These are phyloP conservation scores for Penicillium daleae DNA, from an alignment of 495 filamentous ascomycete genomes.

Conservation along the genomic window DNA sequence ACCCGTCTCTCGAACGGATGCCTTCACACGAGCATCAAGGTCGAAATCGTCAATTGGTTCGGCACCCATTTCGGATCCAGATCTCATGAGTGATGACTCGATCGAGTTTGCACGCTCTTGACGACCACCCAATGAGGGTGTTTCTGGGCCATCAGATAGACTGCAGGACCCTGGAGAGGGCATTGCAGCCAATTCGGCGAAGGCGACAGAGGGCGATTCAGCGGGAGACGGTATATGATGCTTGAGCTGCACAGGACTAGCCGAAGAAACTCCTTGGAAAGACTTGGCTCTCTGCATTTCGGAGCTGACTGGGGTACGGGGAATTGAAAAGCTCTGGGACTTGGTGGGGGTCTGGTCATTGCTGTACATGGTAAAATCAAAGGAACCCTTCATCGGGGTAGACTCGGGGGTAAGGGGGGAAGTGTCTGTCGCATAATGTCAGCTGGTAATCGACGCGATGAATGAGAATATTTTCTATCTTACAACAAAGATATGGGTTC, in stretches of 20 bases:
- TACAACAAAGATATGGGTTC: conserved; percentile 55
- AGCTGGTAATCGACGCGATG: background rate
- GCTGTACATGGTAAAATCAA: conserved; percentile 44
- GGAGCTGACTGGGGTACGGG: conserved; percentile 39
- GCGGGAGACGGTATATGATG: conserved; percentile 55
- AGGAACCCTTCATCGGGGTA: conserved; percentile 50
- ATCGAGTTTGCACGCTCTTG: conserved; percentile 15
- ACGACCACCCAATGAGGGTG: conserved; percentile 28
- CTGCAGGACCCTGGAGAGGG: conserved; percentile 37
- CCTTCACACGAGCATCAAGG: conserved; percentile 51
- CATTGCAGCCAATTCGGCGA: conserved; percentile 52
- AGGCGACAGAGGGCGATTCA: conserved; percentile 49
- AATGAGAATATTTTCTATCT: conserved; percentile 4
- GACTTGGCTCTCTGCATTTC: conserved; percentile 55
- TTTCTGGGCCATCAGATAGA: conserved; percentile 33
- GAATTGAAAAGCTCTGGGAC: conserved; percentile 38
- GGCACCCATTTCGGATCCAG: conserved; percentile 39
- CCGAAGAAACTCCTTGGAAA: conserved; percentile 45
- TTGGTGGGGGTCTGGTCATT: conserved; percentile 40
- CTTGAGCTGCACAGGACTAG: conserved; percentile 39
- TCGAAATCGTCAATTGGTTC: conserved; percentile 51
- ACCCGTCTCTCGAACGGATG: conserved; percentile 69
- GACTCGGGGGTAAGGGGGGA: conserved; percentile 53
- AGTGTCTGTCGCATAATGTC: conserved; percentile 32
- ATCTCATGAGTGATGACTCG: conserved; percentile 35